These are phyloP conservation scores for Durusdinium trenchii DNA, from an alignment of 73 alveolate species.

Conservation along the genomic window DNA sequence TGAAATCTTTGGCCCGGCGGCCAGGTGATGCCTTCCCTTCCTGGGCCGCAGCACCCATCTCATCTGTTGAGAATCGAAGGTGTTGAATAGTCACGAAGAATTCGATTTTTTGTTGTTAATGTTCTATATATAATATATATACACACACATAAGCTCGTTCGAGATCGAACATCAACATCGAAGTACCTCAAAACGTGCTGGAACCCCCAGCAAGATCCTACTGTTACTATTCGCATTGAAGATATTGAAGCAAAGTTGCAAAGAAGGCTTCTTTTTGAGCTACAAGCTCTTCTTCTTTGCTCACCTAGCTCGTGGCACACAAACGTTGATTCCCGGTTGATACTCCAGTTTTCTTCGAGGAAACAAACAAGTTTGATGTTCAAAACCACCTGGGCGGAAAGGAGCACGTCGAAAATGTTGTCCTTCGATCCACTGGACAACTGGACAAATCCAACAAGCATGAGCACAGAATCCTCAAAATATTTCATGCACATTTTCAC, in stretches of 20 bases:
- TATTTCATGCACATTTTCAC: background rate
- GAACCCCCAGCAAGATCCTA: too few relatives aligned
- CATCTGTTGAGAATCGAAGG: background rate
- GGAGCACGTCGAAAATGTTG: constrained; percentile 16
- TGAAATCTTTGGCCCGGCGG: background rate
- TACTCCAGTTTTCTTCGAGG: too few relatives aligned
- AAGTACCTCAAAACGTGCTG: too few relatives aligned
- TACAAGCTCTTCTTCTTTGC: background rate
- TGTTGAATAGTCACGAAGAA: too few relatives aligned
- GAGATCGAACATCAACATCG: too few relatives aligned
- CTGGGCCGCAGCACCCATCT: background rate
- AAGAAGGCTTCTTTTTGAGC: background rate
- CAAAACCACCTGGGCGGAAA: background rate
- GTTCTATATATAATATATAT: too few relatives aligned
- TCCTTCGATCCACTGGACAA: too few relatives aligned
- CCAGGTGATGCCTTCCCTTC: background rate
- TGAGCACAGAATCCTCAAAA: background rate
- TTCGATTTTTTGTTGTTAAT: too few relatives aligned
- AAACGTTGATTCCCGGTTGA: background rate
- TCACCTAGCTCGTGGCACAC: background rate
- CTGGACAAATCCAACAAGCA: too few relatives aligned
- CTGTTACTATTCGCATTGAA: too few relatives aligned
- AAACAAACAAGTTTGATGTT: background rate
- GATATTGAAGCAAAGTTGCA: too few relatives aligned
- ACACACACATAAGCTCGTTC: too few relatives aligned